These are phyloP conservation scores for Rhynchosporium agropyri DNA, from an alignment of 2,329 filamentous ascomycete species.

Conservation along the genomic window DNA sequence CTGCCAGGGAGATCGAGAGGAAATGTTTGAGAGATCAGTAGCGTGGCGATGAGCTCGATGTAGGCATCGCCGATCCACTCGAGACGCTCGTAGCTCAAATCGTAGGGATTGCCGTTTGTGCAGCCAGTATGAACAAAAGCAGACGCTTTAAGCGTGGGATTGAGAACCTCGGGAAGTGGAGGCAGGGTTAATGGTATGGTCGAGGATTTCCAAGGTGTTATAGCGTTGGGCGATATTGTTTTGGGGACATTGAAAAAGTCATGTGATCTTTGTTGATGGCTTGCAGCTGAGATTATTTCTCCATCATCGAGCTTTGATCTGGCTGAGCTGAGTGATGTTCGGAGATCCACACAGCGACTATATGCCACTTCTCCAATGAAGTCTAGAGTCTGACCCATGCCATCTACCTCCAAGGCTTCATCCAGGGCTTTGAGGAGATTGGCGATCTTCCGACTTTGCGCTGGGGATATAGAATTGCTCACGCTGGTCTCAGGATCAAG, in stretches of 20 bases:
- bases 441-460: slow-evolving; percentile 29
- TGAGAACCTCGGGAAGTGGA: slow-evolving; percentile 61
- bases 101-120: slow-evolving; percentile 28
- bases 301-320: slow-evolving; percentile 17
- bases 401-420: slow-evolving; percentile 32
- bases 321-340: slow-evolving; percentile 24
- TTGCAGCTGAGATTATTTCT: slow-evolving; percentile 6
- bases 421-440: slow-evolving; percentile 37
- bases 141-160: slow-evolving; percentile 60
- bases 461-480: background rate
- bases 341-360: slow-evolving; percentile 32
- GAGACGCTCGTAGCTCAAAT: slow-evolving; percentile 71
- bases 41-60: slow-evolving; percentile 74
- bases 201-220: slow-evolving; percentile 54
- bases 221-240: slow-evolving; percentile 32
- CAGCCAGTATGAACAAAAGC: slow-evolving; percentile 64
- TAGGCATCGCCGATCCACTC: slow-evolving; percentile 92
- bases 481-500: slow-evolving; percentile 5
- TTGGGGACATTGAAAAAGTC: slow-evolving; percentile 32
- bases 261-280: slow-evolving; percentile 23
- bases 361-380: slow-evolving; percentile 31
- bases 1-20: slow-evolving; percentile 65
- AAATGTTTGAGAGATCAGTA: slow-evolving; percentile 75
- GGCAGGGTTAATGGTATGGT: slow-evolving; percentile 55
- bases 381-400: slow-evolving; percentile 24